These are phyloP conservation scores for Verbena officinalis DNA, from an alignment of 257 asterid species.

Conservation along the genomic window DNA sequence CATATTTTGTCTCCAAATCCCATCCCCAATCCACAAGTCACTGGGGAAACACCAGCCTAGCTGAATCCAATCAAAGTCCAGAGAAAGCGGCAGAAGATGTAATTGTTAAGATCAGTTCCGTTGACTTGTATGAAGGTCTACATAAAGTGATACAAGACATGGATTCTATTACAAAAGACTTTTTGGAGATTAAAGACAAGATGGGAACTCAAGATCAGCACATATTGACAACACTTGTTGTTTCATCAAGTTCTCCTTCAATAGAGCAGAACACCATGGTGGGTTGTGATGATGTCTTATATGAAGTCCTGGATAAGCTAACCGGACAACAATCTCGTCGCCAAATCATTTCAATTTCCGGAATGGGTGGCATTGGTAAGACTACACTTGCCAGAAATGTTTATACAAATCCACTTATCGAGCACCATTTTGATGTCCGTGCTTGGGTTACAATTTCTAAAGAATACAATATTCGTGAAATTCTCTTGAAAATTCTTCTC, in stretches of 20 bases:
- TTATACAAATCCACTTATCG: background rate
- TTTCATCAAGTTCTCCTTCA: background rate
- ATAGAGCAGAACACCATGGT: too few species aligned
- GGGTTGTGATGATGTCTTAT: conserved; percentile 12
- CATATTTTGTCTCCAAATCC: too few species aligned
- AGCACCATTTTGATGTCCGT: background rate
- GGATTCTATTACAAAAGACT: background rate
- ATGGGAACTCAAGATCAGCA: background rate
- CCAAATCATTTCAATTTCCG: too few species aligned
- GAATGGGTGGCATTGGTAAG: conserved; percentile 34
- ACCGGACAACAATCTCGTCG: background rate
- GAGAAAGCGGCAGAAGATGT: too few species aligned
- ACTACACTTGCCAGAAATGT: conserved; percentile 35
- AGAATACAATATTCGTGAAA: background rate
- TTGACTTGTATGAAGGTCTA: background rate
- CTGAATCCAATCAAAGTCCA: too few species aligned
- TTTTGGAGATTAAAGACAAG: background rate
- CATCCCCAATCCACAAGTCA: too few species aligned
- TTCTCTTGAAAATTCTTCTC: background rate
- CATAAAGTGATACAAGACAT: background rate
- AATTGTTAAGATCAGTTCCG: background rate
- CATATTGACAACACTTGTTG: background rate
- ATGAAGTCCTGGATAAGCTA: conserved; percentile 16
- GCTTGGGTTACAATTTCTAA: too few species aligned
- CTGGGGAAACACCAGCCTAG: too few species aligned